These are phyloP conservation scores for Psilocybe tampanensis DNA, from an alignment of 768 basidiomycete genomes.

Conservation along the genomic window DNA sequence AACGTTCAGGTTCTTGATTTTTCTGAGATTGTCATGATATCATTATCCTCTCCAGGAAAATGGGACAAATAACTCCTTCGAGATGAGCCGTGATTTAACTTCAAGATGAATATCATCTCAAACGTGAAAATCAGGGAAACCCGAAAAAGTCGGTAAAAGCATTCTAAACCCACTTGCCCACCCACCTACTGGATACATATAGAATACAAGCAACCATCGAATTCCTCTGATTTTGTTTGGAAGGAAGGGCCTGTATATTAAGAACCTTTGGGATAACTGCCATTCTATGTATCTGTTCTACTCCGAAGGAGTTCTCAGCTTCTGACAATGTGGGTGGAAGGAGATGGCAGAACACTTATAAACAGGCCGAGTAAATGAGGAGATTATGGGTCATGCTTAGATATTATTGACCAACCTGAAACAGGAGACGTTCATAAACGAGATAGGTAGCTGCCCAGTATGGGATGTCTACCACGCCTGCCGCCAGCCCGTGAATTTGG, in stretches of 20 bases:
- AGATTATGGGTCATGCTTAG: neutral
- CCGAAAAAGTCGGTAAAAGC: slow-evolving; percentile 1
- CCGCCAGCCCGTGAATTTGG: slow-evolving; percentile 4
- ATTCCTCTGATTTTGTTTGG: neutral
- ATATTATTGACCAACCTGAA: slow-evolving; percentile 25
- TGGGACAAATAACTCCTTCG: neutral
- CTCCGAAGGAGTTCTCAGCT: neutral
- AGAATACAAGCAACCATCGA: neutral
- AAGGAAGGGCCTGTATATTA: too few species aligned
- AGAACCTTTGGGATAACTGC: neutral
- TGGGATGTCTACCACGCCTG: slow-evolving; percentile 11
- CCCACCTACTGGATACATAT: neutral
- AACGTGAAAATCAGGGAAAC: neutral
- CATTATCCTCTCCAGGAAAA: neutral
- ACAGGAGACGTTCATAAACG: slow-evolving; percentile 17
- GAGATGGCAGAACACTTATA: neutral
- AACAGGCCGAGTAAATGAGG: slow-evolving; percentile 8
- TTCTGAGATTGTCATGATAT: too few species aligned
- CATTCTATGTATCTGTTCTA: neutral
- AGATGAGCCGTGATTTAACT: neutral
- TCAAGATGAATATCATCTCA: neutral
- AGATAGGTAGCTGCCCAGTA: slow-evolving; percentile 16
- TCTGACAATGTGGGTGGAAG: neutral
- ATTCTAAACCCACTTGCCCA: too few species aligned
- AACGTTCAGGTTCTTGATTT: too few species aligned